These are phyloP conservation scores for Vitis vinifera DNA, from an alignment of 164 flowering plant genomes.

Conservation along the genomic window DNA sequence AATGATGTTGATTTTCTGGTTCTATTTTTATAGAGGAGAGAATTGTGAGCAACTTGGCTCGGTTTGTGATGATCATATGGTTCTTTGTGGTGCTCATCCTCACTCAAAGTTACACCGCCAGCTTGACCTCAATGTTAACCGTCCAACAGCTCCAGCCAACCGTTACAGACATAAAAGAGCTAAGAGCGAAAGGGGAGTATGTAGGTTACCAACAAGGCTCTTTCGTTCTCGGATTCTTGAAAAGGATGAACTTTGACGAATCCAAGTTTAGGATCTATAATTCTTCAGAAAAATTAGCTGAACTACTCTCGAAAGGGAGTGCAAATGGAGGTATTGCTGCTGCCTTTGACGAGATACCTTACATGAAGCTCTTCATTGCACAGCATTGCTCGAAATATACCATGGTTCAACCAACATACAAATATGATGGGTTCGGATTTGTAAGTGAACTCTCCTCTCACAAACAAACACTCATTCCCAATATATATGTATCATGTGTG, in stretches of 20 bases:
- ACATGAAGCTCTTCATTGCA: slow-evolving; percentile 25
- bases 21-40: slow-evolving; percentile 38
- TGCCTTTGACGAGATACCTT: slow-evolving; percentile 35
- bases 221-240: slow-evolving; percentile 27
- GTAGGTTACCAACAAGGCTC: slow-evolving; percentile 50
- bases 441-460: slow-evolving; percentile 10
- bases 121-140: slow-evolving; percentile 53
- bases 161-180: slow-evolving; percentile 28
- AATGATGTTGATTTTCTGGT: neutral
- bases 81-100: slow-evolving; percentile 47
- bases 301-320: slow-evolving; percentile 22
- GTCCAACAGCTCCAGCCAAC: slow-evolving; percentile 43
- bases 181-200: slow-evolving; percentile 23
- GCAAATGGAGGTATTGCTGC: slow-evolving; percentile 32
- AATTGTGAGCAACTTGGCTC: slow-evolving; percentile 32
- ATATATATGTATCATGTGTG: neutral
- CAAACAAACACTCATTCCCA: neutral
- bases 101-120: slow-evolving; percentile 52
- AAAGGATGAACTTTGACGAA: slow-evolving; percentile 22
- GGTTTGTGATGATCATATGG: slow-evolving; percentile 55
- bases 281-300: slow-evolving; percentile 25
- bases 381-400: slow-evolving; percentile 21
- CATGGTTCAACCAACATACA: slow-evolving; percentile 19
- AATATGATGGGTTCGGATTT: slow-evolving; percentile 28
- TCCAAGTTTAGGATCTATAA: slow-evolving; percentile 20